phyloP scores from a whole-genome alignment of 2,329 filamentous ascomycete species.

The Neopestalotiopsis clavispora region DNA sequence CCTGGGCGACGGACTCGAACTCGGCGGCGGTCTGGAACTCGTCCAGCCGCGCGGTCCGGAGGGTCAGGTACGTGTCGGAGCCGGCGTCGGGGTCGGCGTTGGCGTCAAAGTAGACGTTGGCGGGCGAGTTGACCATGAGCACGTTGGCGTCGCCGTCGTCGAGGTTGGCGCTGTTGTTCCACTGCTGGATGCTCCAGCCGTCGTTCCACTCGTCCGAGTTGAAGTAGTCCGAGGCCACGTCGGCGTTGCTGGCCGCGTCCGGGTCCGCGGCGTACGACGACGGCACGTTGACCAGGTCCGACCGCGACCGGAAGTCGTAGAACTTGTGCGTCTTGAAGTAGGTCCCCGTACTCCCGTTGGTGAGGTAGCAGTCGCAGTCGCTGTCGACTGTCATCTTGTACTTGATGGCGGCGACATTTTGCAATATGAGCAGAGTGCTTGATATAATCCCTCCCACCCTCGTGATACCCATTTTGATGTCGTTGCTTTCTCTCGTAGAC shows the following conservation, averaged over 20 bases:
- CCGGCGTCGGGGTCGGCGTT: constrained; percentile 35
- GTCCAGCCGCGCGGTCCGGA: constrained; percentile 50
- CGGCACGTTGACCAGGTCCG: constrained; percentile 39
- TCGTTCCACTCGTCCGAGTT: constrained; percentile 32
- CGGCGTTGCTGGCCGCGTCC: constrained; percentile 31
- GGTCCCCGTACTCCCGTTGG: constrained; percentile 43
- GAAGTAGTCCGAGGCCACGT: constrained; percentile 38
- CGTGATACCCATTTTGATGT: background rate
- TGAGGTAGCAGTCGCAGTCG: constrained; percentile 50
- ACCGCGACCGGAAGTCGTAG: constrained; percentile 53
- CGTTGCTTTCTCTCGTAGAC: background rate
- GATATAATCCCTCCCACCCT: constrained; percentile 14
- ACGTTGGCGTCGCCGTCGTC: constrained; percentile 32
- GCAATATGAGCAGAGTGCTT: constrained; percentile 20
- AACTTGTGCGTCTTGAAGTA: constrained; percentile 52
- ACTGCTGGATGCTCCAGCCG: constrained; percentile 37
- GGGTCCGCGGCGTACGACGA: constrained; percentile 28
- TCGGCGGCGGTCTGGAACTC: constrained; percentile 55
- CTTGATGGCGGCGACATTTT: constrained; percentile 19
- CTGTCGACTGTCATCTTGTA: constrained; percentile 30
- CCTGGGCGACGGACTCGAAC: constrained; percentile 43
- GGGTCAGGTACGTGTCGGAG: constrained; percentile 48
- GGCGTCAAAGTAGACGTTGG: constrained; percentile 50
- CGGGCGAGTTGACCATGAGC: constrained; percentile 42
- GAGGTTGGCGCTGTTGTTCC: constrained; percentile 34